A percentile compares a stretch with the other conserved stretches of the same genome.
phyloP scores from a whole-genome alignment of 192 early-diverging fungal species.

The Entophlyctis helioformis region DNA sequence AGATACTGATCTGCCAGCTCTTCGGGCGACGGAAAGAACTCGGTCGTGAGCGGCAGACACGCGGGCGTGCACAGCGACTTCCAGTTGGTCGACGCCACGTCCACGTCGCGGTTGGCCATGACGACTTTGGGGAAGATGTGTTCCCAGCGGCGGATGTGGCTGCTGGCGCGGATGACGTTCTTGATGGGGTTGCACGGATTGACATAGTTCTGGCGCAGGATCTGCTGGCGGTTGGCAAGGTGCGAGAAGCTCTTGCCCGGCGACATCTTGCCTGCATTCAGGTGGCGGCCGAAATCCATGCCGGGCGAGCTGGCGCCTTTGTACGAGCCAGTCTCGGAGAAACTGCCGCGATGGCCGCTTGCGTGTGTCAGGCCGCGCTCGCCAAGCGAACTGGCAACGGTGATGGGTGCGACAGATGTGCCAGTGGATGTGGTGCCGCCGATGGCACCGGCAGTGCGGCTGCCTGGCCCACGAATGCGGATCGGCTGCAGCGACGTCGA shows the following conservation, averaged over 20 bases:
- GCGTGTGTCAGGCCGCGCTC: no score
- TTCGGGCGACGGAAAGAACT: constrained; percentile 61
- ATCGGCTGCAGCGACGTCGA: constrained; percentile 9
- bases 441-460: background rate
- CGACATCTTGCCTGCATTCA: no score
- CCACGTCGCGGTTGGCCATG: constrained; percentile 29
- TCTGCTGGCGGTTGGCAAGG: constrained; percentile 6
- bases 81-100: constrained; percentile 67
- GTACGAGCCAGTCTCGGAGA: constrained; percentile 10
- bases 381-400: no score
- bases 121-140: constrained; percentile 61
- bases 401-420: no score
- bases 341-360: constrained; percentile 6
- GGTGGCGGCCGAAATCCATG: no score
- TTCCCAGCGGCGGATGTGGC: constrained; percentile 76
- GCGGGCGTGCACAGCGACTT: constrained; percentile 85
- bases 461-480: constrained; percentile 3
- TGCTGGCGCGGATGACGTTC: constrained; percentile 39
- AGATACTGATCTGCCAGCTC: constrained; percentile 56
- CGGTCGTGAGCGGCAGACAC: constrained; percentile 83
- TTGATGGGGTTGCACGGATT: constrained; percentile 67
- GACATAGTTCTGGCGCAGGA: constrained; percentile 9
- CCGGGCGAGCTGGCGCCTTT: no score
- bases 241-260: no score
- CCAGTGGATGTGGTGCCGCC: no score